phyloP scores from a whole-genome alignment of 2,329 filamentous ascomycete genomes.

The Penicillium hordei region DNA sequence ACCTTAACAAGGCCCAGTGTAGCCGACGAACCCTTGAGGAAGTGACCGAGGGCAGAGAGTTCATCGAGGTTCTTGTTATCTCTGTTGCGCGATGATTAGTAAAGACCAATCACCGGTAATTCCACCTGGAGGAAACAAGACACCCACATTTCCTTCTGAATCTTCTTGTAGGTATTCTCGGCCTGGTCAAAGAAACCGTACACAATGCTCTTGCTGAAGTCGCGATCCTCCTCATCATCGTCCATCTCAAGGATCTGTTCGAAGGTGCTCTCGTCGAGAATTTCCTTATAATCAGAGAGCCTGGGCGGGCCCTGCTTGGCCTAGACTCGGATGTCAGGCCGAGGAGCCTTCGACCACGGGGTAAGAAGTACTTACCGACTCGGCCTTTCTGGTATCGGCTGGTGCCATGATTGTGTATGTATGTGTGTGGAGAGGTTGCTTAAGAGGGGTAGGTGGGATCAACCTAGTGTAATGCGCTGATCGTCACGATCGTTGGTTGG shows the following conservation, averaged over 20 bases:
- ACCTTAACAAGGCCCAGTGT: constrained; percentile 89
- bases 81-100: constrained; percentile 47
- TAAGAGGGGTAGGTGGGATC: neutral
- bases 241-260: constrained; percentile 98
- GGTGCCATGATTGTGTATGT: constrained; percentile 27
- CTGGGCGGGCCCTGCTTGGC: constrained; percentile 51
- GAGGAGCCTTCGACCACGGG: neutral
- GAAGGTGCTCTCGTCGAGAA: constrained; percentile 78
- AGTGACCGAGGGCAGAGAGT: constrained; percentile 85
- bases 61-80: constrained; percentile 65
- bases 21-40: constrained; percentile 94
- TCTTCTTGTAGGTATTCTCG: constrained; percentile 77
- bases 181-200: constrained; percentile 92
- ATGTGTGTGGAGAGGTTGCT: neutral
- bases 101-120: neutral
- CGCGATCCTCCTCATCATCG: constrained; percentile 79
- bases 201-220: constrained; percentile 87
- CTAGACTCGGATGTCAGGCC: constrained; percentile 10
- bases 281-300: constrained; percentile 67
- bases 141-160: constrained; percentile 80
- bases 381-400: constrained; percentile 28
- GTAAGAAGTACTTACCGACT: constrained; percentile 23
- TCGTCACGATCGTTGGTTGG: constrained; percentile 4
- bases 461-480: constrained; percentile 7
- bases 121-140: neutral